Evolutionary conservation across 1,139 yeast species (phyloP).

Genomic region (Scheffersomyces illinoinensis): DNA sequence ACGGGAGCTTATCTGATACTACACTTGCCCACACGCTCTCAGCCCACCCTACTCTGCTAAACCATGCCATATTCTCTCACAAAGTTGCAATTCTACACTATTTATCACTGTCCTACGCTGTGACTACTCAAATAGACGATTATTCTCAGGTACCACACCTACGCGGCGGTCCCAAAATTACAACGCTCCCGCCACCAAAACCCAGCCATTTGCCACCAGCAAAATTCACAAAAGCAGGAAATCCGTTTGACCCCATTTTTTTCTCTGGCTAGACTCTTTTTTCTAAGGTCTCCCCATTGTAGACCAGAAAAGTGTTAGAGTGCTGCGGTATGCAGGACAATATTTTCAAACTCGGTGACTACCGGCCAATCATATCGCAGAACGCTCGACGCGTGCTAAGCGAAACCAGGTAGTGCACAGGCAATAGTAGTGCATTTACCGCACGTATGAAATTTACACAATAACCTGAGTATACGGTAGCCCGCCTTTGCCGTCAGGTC

Average conservation of each 20-base stretch:
- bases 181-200: background rate
- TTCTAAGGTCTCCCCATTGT: background rate
- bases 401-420: background rate
- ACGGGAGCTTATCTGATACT: background rate
- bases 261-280: conserved; percentile 3
- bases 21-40: background rate
- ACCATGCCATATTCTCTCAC: background rate
- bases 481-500: background rate
- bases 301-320: background rate
- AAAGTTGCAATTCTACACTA: too few relatives aligned
- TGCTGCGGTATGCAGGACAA: background rate
- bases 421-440: background rate
- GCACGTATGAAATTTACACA: background rate
- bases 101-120: background rate
- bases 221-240: conserved; percentile 15
- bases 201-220: background rate
- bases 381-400: background rate
- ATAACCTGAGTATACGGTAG: background rate
- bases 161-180: background rate
- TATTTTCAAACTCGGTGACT: background rate
- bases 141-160: background rate
- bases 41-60: background rate
- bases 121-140: background rate
- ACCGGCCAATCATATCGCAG: background rate
- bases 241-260: conserved; percentile 18